A percentile compares a stretch with the other conserved stretches of the same genome.
Evolutionary conservation across 2,329 filamentous ascomycete genomes (phyloP).

Genomic region (Pseudogymnoascus sp.): DNA sequence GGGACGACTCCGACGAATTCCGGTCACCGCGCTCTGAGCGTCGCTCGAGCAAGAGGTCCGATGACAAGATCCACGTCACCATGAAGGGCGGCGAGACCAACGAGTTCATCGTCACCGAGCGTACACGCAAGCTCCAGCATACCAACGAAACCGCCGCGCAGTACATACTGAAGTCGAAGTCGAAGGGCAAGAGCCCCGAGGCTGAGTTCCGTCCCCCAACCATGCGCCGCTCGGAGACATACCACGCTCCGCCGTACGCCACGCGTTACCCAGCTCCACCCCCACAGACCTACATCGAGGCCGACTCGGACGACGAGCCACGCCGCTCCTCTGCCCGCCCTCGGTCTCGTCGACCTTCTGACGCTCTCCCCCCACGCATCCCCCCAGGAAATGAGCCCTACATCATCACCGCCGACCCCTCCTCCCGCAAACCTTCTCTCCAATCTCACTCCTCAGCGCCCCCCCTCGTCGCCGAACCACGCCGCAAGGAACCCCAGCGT

Average conservation of each 20-base stretch:
- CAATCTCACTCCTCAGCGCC: constrained; percentile 24
- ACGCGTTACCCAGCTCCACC: constrained; percentile 19
- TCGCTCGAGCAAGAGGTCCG: constrained; percentile 15
- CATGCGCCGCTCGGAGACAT: constrained; percentile 25
- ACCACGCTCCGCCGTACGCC: constrained; percentile 19
- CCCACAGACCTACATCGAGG: constrained; percentile 15
- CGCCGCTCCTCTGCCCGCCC: constrained; percentile 24
- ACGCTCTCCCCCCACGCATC: constrained; percentile 15
- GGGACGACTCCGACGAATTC: constrained; percentile 19
- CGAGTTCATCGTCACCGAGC: background rate
- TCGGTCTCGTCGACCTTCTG: constrained; percentile 21
- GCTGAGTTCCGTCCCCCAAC: constrained; percentile 12
- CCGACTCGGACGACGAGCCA: constrained; percentile 23
- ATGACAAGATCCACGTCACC: constrained; percentile 8
- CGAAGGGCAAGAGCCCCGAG: constrained; percentile 12
- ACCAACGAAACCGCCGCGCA: constrained; percentile 21
- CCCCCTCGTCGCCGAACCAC: constrained; percentile 13
- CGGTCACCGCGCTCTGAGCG: constrained; percentile 6
- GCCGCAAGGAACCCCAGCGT: constrained; percentile 22
- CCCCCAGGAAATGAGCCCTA: constrained; percentile 9
- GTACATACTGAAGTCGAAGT: constrained; percentile 23
- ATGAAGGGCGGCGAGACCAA: background rate
- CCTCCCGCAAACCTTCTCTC: constrained; percentile 23
- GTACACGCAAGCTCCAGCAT: constrained; percentile 14
- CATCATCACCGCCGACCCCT: constrained; percentile 23